Base-by-base conservation (phyloP, 306 rosid species). In the Rosa rugosa region DNA sequence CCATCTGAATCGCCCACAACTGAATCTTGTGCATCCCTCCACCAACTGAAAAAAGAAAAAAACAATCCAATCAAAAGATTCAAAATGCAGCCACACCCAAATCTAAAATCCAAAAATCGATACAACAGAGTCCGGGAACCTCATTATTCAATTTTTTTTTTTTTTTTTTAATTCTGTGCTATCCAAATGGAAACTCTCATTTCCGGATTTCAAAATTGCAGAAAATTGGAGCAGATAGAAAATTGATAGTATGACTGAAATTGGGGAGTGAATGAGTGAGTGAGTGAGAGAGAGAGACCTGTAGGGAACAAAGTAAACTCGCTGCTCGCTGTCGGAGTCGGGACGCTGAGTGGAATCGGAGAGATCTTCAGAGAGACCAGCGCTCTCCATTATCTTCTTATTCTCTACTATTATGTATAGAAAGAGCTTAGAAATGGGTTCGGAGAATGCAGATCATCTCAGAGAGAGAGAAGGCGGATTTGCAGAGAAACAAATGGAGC, bases 251-350 rank as follows among this genome's bases (percentile, higher is more conserved):
- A 12, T 31, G 36, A 41, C 78, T 18, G 23, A 44, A 47, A 73
- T 50, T 38, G 73, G 46, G 76, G 63, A 46, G 42, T 22, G 36
- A 31, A 31, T 31, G 36, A 40, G 44, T 4, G 44, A 40, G n/a
- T n/a, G 42, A 40, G 42, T 2, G 41, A 38, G 23, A 66, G 60
- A 54, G 67, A 31, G 50, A 77, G 63, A 95, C 99, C 99, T 93
- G 82, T 88, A 89, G 53, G 99, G 99, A 66, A 95, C 96, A 83
- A 91, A 91, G 92, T 93, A 95, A 87, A 93, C 88, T 85, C 91
- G 90, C 70, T 91, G 96, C 82, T 89, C 88, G 76, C 83, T 83
- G 69, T 84, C 84, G 7, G 90, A 85, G 81, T 87, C 82, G 72
- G 83, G 85, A 27, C 22, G 80, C 76, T 75, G 88, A 77, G 86